These are phyloP conservation scores for Cystofilobasidium bisporidii DNA, from an alignment of 768 basidiomycete genomes.

Conservation along the genomic window DNA sequence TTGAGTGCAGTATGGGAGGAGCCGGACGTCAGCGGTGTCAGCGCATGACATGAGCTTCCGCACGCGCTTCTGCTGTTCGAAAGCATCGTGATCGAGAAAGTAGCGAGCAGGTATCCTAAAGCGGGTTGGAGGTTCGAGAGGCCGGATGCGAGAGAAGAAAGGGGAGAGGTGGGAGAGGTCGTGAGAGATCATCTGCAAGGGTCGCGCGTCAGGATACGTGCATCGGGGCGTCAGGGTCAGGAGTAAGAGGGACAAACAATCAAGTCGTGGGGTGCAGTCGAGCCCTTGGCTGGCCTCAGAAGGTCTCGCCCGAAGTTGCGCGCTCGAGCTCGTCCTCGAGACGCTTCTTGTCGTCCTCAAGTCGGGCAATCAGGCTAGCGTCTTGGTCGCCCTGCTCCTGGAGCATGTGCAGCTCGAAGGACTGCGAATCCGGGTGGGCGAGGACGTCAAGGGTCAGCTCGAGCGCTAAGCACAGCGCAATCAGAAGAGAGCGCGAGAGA, in stretches of 20 bases:
- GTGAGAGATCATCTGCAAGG: too few relatives aligned
- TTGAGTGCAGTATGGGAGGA: neutral
- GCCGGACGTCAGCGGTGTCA: neutral
- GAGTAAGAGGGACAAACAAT: neutral
- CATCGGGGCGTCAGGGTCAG: too few relatives aligned
- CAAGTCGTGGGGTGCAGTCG: neutral
- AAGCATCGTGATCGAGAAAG: too few relatives aligned
- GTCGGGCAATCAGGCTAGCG: neutral
- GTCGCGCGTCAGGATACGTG: too few relatives aligned
- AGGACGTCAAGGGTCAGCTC: neutral
- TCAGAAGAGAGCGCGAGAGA: neutral
- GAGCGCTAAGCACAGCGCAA: too few relatives aligned
- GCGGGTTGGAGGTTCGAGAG: too few relatives aligned
- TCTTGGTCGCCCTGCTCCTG: neutral
- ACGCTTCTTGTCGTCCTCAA: conserved; percentile 9
- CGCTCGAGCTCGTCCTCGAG: conserved; percentile 10
- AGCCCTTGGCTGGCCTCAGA: neutral
- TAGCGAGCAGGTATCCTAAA: too few relatives aligned
- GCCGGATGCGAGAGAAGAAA: too few relatives aligned
- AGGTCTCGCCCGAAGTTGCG: conserved; percentile 2
- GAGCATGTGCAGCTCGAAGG: neutral
- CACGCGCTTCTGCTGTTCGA: too few relatives aligned
- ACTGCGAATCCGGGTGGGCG: neutral
- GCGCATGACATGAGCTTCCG: neutral
- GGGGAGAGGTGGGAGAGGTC: too few relatives aligned